phyloP scores from a whole-genome alignment of 2,329 filamentous ascomycete species.

The Davidsoniella virescens region DNA sequence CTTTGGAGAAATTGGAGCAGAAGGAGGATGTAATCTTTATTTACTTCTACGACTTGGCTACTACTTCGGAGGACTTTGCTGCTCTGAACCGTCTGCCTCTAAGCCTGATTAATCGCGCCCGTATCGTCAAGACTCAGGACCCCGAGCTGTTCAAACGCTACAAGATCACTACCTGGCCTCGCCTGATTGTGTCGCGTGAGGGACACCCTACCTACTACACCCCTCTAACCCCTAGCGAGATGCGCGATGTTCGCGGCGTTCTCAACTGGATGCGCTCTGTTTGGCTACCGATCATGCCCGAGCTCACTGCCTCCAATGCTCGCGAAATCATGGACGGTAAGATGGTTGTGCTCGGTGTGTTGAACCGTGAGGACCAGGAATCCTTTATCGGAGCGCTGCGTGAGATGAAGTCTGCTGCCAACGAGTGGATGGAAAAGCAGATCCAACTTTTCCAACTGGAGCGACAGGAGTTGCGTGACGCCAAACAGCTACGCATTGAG shows the following conservation, averaged over 20 bases:
- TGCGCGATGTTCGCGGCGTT: constrained; percentile 68
- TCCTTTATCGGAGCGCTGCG: constrained; percentile 63
- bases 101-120: constrained; percentile 78
- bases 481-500: constrained; percentile 89
- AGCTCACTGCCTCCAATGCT: constrained; percentile 80
- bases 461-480: constrained; percentile 79
- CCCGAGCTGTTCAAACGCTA: constrained; percentile 60
- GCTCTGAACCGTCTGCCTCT: constrained; percentile 76
- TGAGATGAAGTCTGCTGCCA: constrained; percentile 87
- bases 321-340: constrained; percentile 90
- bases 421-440: constrained; percentile 98
- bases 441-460: constrained; percentile 82
- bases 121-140: constrained; percentile 81
- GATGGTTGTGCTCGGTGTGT: constrained; percentile 80
- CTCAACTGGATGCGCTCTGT: constrained; percentile 89
- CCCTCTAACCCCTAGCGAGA: constrained; percentile 72
- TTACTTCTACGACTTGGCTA: constrained; percentile 95
- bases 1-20: constrained; percentile 71
- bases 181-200: constrained; percentile 74
- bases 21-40: constrained; percentile 92
- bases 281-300: constrained; percentile 90
- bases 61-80: constrained; percentile 77
- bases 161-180: constrained; percentile 96
- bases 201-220: constrained; percentile 83
- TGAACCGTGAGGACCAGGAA: constrained; percentile 64